These are phyloP conservation scores for Aspergillus pseudonomiae DNA, from an alignment of 2,329 filamentous ascomycete genomes.

Conservation along the genomic window DNA sequence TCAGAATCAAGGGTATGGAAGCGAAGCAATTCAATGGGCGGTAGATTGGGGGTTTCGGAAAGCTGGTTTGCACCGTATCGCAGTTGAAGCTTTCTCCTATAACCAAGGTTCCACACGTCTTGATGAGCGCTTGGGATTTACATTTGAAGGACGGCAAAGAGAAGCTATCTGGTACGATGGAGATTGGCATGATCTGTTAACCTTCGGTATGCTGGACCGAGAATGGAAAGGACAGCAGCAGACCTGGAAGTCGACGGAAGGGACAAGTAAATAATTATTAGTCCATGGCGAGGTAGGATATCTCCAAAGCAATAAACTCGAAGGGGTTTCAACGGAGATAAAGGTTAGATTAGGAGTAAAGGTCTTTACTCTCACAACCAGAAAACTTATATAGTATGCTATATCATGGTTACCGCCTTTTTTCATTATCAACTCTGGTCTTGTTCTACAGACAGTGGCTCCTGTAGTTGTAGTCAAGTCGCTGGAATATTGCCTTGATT, in stretches of 20 bases:
- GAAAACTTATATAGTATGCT: no score
- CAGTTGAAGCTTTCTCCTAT: conserved; percentile 10
- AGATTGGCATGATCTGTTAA: conserved; percentile 18
- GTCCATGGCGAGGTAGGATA: background rate
- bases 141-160: conserved; percentile 18
- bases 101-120: conserved; percentile 12
- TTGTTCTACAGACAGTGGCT: background rate
- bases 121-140: conserved; percentile 19
- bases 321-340: background rate
- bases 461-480: background rate
- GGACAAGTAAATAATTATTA: background rate
- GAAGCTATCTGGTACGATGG: conserved; percentile 15
- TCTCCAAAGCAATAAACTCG: background rate
- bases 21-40: conserved; percentile 19
- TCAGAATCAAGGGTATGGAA: conserved; percentile 13
- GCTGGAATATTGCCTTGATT: background rate
- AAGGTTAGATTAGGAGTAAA: no score
- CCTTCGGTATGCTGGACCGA: conserved; percentile 8
- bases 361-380: no score
- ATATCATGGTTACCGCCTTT: no score
- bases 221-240: background rate
- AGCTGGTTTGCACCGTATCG: conserved; percentile 14
- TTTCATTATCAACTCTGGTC: no score
- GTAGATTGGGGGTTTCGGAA: conserved; percentile 18
- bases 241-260: background rate